Conservation (phyloP, 371 early-diverging fungal species). For the Zychaea mexicana region DNA sequence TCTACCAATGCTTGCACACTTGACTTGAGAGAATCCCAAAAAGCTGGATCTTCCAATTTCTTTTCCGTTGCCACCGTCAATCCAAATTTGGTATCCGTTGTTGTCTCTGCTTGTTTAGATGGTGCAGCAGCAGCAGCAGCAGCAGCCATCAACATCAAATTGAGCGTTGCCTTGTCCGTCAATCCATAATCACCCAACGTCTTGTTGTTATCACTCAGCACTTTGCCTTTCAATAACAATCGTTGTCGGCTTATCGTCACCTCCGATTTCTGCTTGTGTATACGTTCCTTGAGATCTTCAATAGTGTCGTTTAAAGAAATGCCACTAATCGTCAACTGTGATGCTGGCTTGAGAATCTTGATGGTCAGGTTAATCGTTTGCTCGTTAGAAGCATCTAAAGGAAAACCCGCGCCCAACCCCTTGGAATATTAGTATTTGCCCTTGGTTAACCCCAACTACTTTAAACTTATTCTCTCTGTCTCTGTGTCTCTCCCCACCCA, state of each 20-base stretch:
- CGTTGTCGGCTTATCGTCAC: conserved; percentile 50
- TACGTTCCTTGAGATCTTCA: conserved; percentile 45
- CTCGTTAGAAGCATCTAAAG: too few relatives aligned
- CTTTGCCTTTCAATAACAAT: conserved; percentile 66
- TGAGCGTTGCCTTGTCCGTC: conserved; percentile 42
- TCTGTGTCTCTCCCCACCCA: neutral
- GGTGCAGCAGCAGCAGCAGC: too few relatives aligned
- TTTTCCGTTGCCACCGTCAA: conserved; percentile 31
- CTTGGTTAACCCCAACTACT: too few relatives aligned
- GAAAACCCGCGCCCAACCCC: too few relatives aligned
- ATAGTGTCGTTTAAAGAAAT: conserved; percentile 33
- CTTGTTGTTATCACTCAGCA: conserved; percentile 60
- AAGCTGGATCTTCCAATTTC: conserved; percentile 29
- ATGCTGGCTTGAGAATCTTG: conserved; percentile 51
- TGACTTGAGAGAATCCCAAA: conserved; percentile 36
- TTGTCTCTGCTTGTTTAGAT: conserved; percentile 19
- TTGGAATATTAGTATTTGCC: too few relatives aligned
- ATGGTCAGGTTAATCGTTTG: conserved; percentile 30
- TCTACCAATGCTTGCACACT: conserved; percentile 8
- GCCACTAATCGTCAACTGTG: conserved; percentile 35
- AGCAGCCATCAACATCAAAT: conserved; percentile 61
- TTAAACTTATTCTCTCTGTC: neutral
- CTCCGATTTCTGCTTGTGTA: conserved; percentile 41
- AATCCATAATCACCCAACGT: conserved; percentile 52
- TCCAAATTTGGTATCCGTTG: conserved; percentile 33